A percentile compares a stretch with the other conserved stretches of the same genome.
Conservation (phyloP, 2,329 filamentous ascomycete species). For the Aureobasidium sp. region DNA sequence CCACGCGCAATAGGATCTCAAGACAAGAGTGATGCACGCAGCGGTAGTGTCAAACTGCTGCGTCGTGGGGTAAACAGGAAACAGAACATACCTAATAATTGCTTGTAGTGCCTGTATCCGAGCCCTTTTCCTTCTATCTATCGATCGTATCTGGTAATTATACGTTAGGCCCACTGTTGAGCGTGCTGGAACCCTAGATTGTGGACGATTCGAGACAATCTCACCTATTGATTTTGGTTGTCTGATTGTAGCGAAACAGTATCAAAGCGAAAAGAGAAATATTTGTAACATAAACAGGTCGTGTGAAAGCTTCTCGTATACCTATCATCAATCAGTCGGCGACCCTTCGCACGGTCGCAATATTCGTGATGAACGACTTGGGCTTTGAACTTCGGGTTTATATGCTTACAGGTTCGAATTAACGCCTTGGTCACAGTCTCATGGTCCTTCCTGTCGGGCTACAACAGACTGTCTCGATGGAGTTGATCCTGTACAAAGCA, state of each 20-base stretch:
- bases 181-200: not conserved
- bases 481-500: not conserved
- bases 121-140: constrained; percentile 9
- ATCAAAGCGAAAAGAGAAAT: not conserved
- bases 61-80: not conserved
- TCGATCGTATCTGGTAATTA: not conserved
- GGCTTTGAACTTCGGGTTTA: not conserved
- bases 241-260: not conserved
- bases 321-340: not conserved
- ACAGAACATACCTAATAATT: not conserved
- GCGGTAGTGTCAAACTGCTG: not conserved
- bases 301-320: not conserved
- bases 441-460: not conserved
- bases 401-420: not conserved
- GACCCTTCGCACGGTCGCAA: not conserved
- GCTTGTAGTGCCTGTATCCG: constrained; percentile 5
- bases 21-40: not conserved
- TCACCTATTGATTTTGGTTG: constrained; percentile 2
- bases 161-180: not conserved
- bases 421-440: constrained; percentile 6
- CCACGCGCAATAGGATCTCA: not conserved
- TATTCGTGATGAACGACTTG: not conserved
- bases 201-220: not conserved
- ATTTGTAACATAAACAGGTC: constrained; percentile 9
- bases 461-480: not conserved